Base-by-base conservation (phyloP, 108 stramenopile species). In the Nitzschia palea region DNA sequence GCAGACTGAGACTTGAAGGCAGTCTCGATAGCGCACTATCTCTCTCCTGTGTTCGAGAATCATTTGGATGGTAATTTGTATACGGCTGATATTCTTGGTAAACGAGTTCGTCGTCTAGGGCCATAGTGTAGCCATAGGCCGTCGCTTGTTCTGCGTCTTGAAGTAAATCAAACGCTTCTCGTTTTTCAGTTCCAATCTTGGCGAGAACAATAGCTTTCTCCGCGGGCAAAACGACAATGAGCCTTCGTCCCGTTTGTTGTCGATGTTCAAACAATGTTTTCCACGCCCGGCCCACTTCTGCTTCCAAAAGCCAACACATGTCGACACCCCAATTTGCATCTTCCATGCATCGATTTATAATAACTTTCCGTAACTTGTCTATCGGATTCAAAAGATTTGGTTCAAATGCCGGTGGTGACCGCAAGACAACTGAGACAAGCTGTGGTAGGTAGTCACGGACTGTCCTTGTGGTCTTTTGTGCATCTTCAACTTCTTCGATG, bases 61-160 rank as follows among this genome's bases (percentile, higher is more conserved):
- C 29, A 55, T 68, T 25, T 66, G 34, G 60, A 15, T 66, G 23
- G 35, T 42, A 43, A 17, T 54, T 48, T 18, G 47, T 48, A 20
- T 48, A 26, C 14, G 44, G 62, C 35, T 34, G 36, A 27, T 52
- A 20, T 18, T 52, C 15, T 5, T 34, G 55, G 44, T 33, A 33
- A 12, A 35, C 29, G n/a, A 37, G 43, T 3, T 53, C 55, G 15
- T 44, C 70, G 17, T 65, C 71, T 20, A 73, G 29, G 15, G 71
- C 35, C 15, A 68, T 50, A 17, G 73, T 74, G 67, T 77, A 71
- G 26, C 93, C 93, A 76, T 83, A 94, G 4, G 93, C 93, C 10
- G 93, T 90, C 32, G 88, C 93, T 68, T 86, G 86, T 66, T 94
- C 93, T 26, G 85, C 82, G 68, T 89, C 93, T 73, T 94, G 93